Conservation (phyloP, 176 grass and related monocot genomes). For the Aegilops speltoides region DNA sequence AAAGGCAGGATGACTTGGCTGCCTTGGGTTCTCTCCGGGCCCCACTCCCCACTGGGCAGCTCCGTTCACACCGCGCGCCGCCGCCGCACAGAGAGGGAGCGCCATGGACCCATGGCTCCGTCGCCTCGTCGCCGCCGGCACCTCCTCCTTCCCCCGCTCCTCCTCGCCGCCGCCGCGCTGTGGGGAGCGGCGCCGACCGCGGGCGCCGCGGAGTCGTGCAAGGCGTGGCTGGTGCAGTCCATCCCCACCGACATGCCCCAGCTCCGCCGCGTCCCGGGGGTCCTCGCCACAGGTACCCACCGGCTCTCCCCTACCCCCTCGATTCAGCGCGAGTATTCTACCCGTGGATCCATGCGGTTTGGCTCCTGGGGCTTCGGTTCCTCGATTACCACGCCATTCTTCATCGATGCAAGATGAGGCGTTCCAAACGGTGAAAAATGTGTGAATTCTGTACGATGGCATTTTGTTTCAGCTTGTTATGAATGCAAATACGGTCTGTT, state of each 20-base stretch:
- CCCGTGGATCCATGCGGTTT: background rate
- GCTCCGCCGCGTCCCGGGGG: slow-evolving; percentile 74
- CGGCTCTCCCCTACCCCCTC: background rate
- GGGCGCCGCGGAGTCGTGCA: slow-evolving; percentile 36
- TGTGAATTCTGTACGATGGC: no score
- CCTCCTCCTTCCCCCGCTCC: background rate
- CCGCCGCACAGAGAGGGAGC: background rate
- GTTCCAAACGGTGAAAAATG: background rate
- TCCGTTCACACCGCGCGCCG: background rate
- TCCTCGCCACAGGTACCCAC: slow-evolving; percentile 69
- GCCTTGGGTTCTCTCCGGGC: background rate
- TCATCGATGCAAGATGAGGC: background rate
- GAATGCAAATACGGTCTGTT: background rate
- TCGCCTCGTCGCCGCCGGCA: background rate
- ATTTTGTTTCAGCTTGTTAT: no score
- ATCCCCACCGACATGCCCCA: slow-evolving; percentile 94
- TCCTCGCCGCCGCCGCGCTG: slow-evolving; percentile 10
- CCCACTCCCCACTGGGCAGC: background rate
- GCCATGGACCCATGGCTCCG: slow-evolving; percentile 35
- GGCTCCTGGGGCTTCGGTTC: background rate
- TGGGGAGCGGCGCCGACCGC: background rate
- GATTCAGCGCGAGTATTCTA: no score
- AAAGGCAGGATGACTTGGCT: no score
- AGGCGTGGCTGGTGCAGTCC: slow-evolving; percentile 93
- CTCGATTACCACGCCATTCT: background rate